Percentiles rank a stretch among this genome's conserved stretches.
phyloP scores from a whole-genome alignment of 2,329 filamentous ascomycete species.

The Myriosclerotinia scirpicola region DNA sequence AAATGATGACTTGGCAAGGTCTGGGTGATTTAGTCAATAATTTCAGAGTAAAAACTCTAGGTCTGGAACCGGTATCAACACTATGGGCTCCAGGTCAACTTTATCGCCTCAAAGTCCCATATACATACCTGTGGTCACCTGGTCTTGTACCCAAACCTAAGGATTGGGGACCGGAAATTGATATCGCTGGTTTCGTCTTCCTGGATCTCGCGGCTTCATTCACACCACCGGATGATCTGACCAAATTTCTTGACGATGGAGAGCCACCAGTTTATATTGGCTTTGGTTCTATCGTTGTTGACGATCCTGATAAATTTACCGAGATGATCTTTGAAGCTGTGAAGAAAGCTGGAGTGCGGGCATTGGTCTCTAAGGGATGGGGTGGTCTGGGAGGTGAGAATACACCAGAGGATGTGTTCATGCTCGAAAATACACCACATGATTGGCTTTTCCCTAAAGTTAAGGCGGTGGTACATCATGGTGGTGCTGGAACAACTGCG shows the following conservation, averaged over 20 bases:
- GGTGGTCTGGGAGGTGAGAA: conserved; percentile 64
- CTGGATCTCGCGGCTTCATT: conserved; percentile 65
- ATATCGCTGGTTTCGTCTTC: conserved; percentile 78
- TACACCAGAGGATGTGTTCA: conserved; percentile 63
- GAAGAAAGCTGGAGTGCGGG: conserved; percentile 63
- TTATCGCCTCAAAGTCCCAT: conserved; percentile 71
- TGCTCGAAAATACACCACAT: conserved; percentile 73
- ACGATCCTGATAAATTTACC: conserved; percentile 68
- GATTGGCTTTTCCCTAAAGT: conserved; percentile 75
- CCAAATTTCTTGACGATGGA: conserved; percentile 56
- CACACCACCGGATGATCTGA: conserved; percentile 55
- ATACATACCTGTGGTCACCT: conserved; percentile 72
- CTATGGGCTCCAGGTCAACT: conserved; percentile 75
- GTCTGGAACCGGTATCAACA: conserved; percentile 71
- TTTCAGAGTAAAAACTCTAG: conserved; percentile 67
- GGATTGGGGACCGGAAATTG: conserved; percentile 69
- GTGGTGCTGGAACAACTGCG: conserved; percentile 76
- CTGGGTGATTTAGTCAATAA: conserved; percentile 76
- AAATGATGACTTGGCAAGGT: conserved; percentile 92
- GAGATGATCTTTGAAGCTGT: conserved; percentile 71
- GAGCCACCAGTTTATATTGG: conserved; percentile 70
- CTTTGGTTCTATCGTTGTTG: conserved; percentile 74
- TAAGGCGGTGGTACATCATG: conserved; percentile 68
- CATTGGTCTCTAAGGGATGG: conserved; percentile 75
- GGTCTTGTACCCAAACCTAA: conserved; percentile 64